Evolutionary conservation across 2,329 filamentous ascomycete species (phyloP).

Genomic region (Didymella lethalis): DNA sequence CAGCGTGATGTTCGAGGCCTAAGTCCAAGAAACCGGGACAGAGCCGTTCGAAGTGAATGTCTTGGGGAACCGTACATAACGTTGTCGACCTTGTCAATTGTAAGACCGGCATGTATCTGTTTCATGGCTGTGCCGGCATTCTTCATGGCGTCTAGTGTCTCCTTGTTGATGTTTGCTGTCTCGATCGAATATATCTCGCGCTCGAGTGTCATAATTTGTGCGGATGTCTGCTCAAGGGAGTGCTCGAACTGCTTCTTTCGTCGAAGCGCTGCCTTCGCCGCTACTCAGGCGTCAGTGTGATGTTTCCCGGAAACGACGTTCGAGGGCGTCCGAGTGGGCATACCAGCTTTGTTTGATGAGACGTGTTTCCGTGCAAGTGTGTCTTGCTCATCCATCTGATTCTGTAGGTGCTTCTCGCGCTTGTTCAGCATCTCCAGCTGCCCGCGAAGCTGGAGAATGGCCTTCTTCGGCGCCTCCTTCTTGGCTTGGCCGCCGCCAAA

Average conservation of each 20-base stretch:
- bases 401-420: slow-evolving; percentile 88
- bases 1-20: slow-evolving; percentile 6
- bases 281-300: slow-evolving; percentile 58
- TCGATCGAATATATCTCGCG: slow-evolving; percentile 97
- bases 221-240: slow-evolving; percentile 86
- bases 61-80: slow-evolving; percentile 76
- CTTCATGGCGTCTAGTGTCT: slow-evolving; percentile 94
- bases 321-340: background rate
- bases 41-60: background rate
- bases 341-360: slow-evolving; percentile 88
- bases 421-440: slow-evolving; percentile 99
- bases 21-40: background rate
- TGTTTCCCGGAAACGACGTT: background rate
- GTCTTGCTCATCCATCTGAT: slow-evolving; percentile 93
- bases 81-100: slow-evolving; percentile 91
- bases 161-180: slow-evolving; percentile 97
- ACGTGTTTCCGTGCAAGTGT: slow-evolving; percentile 88
- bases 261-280: slow-evolving; percentile 86
- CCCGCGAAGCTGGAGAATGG: slow-evolving; percentile 84
- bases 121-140: slow-evolving; percentile 90
- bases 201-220: slow-evolving; percentile 91
- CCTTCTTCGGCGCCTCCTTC: slow-evolving; percentile 96
- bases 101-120: slow-evolving; percentile 87
- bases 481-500: slow-evolving; percentile 86
- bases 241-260: slow-evolving; percentile 96